phyloP scores from a whole-genome alignment of 1,284 basidiomycete genomes.

The Afroboletus lepidellus region DNA sequence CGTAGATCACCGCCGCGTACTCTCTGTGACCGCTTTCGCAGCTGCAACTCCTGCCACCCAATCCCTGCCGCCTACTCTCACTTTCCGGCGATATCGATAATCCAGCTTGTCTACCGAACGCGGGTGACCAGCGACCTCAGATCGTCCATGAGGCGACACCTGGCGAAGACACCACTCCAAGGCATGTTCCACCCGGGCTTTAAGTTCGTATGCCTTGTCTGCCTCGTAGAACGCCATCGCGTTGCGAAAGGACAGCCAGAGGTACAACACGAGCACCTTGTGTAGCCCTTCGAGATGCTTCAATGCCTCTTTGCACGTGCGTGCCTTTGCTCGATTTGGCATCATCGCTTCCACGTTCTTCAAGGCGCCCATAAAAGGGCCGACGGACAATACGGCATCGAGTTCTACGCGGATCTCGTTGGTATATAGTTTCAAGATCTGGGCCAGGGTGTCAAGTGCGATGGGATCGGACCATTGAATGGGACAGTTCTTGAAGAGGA shows the following conservation, averaged over 20 bases:
- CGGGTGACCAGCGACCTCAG: background rate
- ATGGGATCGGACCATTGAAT: constrained; percentile 43
- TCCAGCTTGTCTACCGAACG: constrained; percentile 10
- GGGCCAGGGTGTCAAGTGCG: constrained; percentile 34
- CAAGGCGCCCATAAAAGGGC: constrained; percentile 45
- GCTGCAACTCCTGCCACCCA: constrained; percentile 23
- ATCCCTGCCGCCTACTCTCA: constrained; percentile 7
- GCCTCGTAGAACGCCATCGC: constrained; percentile 70
- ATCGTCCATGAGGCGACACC: constrained; percentile 28
- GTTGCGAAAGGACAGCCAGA: constrained; percentile 86
- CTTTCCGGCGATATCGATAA: constrained; percentile 19
- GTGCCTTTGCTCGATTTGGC: constrained; percentile 7
- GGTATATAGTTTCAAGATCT: constrained; percentile 38
- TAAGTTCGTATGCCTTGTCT: constrained; percentile 51
- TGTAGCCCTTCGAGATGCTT: constrained; percentile 77
- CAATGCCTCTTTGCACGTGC: constrained; percentile 33
- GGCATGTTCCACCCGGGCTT: constrained; percentile 64
- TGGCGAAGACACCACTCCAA: constrained; percentile 65
- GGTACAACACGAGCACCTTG: constrained; percentile 78
- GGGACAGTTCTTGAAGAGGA: constrained; percentile 47
- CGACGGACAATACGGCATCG: constrained; percentile 29
- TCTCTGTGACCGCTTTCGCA: constrained; percentile 19
- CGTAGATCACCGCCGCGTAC: background rate
- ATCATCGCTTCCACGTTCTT: constrained; percentile 39
- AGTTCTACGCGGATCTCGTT: constrained; percentile 40